Conservation (phyloP, 2,329 filamentous ascomycete genomes). For the Hymenoscyphus fructigenus region DNA sequence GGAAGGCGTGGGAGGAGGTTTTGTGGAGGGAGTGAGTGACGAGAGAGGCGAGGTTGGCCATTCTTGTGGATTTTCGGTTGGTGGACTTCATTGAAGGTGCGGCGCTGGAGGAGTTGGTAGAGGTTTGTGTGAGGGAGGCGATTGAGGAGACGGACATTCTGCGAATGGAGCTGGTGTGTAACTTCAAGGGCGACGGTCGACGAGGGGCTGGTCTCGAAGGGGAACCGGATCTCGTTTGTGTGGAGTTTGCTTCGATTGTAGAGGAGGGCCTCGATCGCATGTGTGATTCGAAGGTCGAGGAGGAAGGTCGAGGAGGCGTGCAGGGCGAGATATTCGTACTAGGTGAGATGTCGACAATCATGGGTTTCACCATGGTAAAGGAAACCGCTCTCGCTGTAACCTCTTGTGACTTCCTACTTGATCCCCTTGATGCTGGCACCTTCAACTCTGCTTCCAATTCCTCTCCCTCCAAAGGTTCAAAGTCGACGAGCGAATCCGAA, state of each 20-base stretch:
- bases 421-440: slow-evolving; percentile 25
- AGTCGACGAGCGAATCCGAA: slow-evolving; percentile 47
- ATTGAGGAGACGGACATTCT: slow-evolving; percentile 26
- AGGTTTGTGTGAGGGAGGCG: slow-evolving; percentile 15
- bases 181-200: slow-evolving; percentile 25
- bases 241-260: slow-evolving; percentile 13
- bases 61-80: slow-evolving; percentile 23
- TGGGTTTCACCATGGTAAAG: slow-evolving; percentile 59
- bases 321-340: slow-evolving; percentile 8
- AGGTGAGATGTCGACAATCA: slow-evolving; percentile 39
- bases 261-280: slow-evolving; percentile 15
- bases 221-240: slow-evolving; percentile 10
- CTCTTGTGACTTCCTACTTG: slow-evolving; percentile 42
- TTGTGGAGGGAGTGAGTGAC: slow-evolving; percentile 20
- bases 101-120: slow-evolving; percentile 8
- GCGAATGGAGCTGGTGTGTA: slow-evolving; percentile 19
- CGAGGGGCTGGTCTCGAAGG: slow-evolving; percentile 16
- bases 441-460: slow-evolving; percentile 40
- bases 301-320: slow-evolving; percentile 6
- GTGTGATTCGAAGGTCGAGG: slow-evolving; percentile 9
- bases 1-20: slow-evolving; percentile 27
- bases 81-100: slow-evolving; percentile 7
- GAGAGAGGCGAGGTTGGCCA: slow-evolving; percentile 20
- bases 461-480: slow-evolving; percentile 25
- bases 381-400: slow-evolving; percentile 59